phyloP scores from a whole-genome alignment of 1,284 basidiomycete genomes.

The Ceratobasidium sp. region DNA sequence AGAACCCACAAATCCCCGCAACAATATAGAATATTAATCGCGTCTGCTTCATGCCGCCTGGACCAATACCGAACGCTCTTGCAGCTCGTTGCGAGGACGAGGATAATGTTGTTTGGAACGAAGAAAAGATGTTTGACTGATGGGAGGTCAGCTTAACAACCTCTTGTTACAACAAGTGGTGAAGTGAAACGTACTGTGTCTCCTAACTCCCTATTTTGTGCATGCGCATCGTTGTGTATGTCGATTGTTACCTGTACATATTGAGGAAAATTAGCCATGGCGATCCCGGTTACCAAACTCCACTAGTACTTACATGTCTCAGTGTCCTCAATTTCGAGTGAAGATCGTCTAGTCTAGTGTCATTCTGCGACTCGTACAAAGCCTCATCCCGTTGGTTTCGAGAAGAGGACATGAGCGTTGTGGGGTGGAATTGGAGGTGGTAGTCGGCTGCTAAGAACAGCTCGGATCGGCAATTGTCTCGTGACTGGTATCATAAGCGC shows the following conservation, averaged over 20 bases:
- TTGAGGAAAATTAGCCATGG: slow-evolving; percentile 18
- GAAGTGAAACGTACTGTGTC: slow-evolving; percentile 69
- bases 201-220: slow-evolving; percentile 82
- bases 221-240: slow-evolving; percentile 83
- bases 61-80: slow-evolving; percentile 77
- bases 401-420: slow-evolving; percentile 35
- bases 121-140: slow-evolving; percentile 76
- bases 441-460: not conserved
- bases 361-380: slow-evolving; percentile 80
- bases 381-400: slow-evolving; percentile 49
- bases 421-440: not conserved
- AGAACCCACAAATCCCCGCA: slow-evolving; percentile 61
- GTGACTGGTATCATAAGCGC: not conserved
- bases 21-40: slow-evolving; percentile 74
- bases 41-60: slow-evolving; percentile 75
- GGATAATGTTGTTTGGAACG: slow-evolving; percentile 71
- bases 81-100: slow-evolving; percentile 75
- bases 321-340: slow-evolving; percentile 84
- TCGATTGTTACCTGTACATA: slow-evolving; percentile 78
- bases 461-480: not conserved
- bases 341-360: slow-evolving; percentile 82
- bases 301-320: slow-evolving; percentile 71
- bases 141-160: slow-evolving; percentile 5
- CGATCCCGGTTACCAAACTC: slow-evolving; percentile 47
- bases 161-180: not conserved